A percentile compares a stretch with the other conserved stretches of the same genome.
These are phyloP conservation scores for Phyllosticta capitalensis DNA, from an alignment of 2,329 filamentous ascomycete species.

Conservation along the genomic window DNA sequence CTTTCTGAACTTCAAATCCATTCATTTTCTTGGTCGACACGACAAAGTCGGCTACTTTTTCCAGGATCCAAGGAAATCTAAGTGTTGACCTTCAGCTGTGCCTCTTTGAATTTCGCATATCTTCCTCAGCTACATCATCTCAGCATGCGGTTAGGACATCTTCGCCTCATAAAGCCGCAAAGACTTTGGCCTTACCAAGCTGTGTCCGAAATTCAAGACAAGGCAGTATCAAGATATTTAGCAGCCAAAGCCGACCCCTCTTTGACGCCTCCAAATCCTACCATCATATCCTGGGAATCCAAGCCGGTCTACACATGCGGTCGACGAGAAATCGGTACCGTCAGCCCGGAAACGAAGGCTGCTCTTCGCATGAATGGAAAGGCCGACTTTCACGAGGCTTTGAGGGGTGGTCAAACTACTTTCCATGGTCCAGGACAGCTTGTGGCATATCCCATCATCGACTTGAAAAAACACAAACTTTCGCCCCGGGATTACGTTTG, in stretches of 20 bases:
- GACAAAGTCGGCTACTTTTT: too few species aligned
- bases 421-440: constrained; percentile 93
- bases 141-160: constrained; percentile 5
- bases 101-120: not conserved
- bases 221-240: constrained; percentile 4
- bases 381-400: constrained; percentile 59
- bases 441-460: constrained; percentile 86
- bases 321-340: constrained; percentile 56
- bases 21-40: too few species aligned
- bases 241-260: constrained; percentile 11
- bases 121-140: not conserved
- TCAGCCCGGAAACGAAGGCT: constrained; percentile 38
- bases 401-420: constrained; percentile 83
- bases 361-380: constrained; percentile 30
- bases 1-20: not conserved
- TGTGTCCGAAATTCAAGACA: constrained; percentile 6
- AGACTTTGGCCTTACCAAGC: constrained; percentile 2
- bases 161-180: constrained; percentile 1
- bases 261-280: constrained; percentile 37
- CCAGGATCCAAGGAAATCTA: too few species aligned
- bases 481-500: constrained; percentile 69
- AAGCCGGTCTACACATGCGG: constrained; percentile 82
- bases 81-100: too few species aligned
- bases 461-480: constrained; percentile 59
- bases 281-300: constrained; percentile 74